These are phyloP conservation scores for Saposhnikovia divaricata DNA, from an alignment of 129 eudicot species.

Conservation along the genomic window DNA sequence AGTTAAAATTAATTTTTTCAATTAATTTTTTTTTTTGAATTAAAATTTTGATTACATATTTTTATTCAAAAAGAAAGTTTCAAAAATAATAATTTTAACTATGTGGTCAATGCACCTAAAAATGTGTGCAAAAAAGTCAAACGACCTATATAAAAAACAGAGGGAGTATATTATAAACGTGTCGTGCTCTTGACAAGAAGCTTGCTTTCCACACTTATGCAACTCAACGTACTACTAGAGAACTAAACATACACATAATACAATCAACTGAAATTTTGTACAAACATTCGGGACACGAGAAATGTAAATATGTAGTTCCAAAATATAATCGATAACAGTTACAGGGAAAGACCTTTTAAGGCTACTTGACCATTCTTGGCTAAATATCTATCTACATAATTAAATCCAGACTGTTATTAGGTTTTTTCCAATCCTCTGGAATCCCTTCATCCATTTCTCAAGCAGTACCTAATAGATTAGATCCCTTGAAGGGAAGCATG, in stretches of 20 bases:
- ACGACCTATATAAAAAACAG: too few relatives aligned
- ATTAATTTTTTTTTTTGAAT: too few relatives aligned
- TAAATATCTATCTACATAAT: constrained; percentile 30
- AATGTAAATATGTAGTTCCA: not conserved
- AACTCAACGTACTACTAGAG: not conserved
- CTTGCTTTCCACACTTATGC: not conserved
- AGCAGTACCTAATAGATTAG: constrained; percentile 59
- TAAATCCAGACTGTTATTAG: not conserved
- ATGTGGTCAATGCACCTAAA: too few relatives aligned
- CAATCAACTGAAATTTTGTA: not conserved
- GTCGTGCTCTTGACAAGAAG: not conserved
- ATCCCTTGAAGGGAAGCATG: constrained; percentile 78
- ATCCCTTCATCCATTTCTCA: constrained; percentile 25
- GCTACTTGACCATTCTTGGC: not conserved
- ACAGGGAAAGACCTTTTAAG: not conserved
- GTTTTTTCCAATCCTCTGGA: constrained; percentile 5
- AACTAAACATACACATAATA: not conserved
- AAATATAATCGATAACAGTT: not conserved
- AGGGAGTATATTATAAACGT: not conserved
- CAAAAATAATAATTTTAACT: too few relatives aligned
- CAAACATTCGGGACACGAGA: not conserved
- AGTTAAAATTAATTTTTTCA: too few relatives aligned
- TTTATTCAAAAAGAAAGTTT: too few relatives aligned
- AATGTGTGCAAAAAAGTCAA: too few relatives aligned
- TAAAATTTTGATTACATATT: too few relatives aligned